These are phyloP conservation scores for Porcisia deanei DNA, from an alignment of 208 protist species.

Conservation along the genomic window DNA sequence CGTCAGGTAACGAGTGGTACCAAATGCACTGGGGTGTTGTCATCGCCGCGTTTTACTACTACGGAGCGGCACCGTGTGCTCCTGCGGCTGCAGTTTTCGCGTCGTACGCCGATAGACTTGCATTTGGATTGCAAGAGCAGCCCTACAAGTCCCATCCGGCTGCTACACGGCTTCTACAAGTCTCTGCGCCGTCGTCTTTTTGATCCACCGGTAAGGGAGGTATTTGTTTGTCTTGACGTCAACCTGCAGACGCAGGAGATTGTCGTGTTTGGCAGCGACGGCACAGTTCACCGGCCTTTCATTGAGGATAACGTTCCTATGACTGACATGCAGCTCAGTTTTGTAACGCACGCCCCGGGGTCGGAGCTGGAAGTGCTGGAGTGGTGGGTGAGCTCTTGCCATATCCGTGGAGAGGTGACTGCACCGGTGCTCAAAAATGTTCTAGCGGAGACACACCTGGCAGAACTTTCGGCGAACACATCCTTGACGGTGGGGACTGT, in stretches of 20 bases:
- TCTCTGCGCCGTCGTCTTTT: slow-evolving; percentile 31
- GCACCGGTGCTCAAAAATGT: slow-evolving; percentile 21
- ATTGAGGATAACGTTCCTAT: slow-evolving; percentile 26
- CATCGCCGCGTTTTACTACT: slow-evolving; percentile 41
- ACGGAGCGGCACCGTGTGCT: slow-evolving; percentile 57
- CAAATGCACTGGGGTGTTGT: slow-evolving; percentile 20
- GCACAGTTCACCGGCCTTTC: slow-evolving; percentile 43
- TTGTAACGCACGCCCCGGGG: slow-evolving; percentile 41
- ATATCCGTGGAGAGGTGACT: slow-evolving; percentile 27
- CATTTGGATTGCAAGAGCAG: slow-evolving; percentile 44
- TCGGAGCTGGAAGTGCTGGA: slow-evolving; percentile 45
- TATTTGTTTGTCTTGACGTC: slow-evolving; percentile 38
- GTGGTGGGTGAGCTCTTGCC: slow-evolving; percentile 38
- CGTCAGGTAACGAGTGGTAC: slow-evolving; percentile 23
- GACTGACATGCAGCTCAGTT: slow-evolving; percentile 39
- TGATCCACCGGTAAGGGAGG: slow-evolving; percentile 30
- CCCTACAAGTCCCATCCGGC: slow-evolving; percentile 20
- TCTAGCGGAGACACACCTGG: slow-evolving; percentile 11
- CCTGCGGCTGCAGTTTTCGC: slow-evolving; percentile 46
- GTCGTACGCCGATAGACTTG: slow-evolving; percentile 34
- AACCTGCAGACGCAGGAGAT: slow-evolving; percentile 43
- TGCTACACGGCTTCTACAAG: slow-evolving; percentile 26
- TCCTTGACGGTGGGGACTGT: slow-evolving; percentile 35
- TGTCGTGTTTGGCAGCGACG: slow-evolving; percentile 45
- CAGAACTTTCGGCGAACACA: slow-evolving; percentile 32